phyloP scores from a whole-genome alignment of 2,329 filamentous ascomycete genomes.

The Pseudogymnoascus sp. region DNA sequence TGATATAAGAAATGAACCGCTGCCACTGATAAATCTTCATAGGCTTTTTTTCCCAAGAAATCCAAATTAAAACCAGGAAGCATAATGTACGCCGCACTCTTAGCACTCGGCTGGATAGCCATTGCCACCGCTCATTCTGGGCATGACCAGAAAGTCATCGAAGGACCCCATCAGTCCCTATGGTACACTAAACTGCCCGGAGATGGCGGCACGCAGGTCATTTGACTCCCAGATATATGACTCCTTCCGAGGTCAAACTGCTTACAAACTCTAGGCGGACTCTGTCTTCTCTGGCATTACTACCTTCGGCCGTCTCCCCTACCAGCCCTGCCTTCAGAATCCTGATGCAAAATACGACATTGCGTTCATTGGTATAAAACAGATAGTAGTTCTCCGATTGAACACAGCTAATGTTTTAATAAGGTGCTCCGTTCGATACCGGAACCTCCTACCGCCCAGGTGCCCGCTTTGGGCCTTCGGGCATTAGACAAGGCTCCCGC shows the following conservation, averaged over 20 bases:
- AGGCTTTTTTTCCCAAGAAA: neutral
- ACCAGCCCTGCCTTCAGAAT: slow-evolving; percentile 67
- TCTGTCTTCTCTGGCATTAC: slow-evolving; percentile 84
- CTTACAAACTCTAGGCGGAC: slow-evolving; percentile 53
- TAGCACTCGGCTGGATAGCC: neutral
- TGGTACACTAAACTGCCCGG: slow-evolving; percentile 82
- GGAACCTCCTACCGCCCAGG: slow-evolving; percentile 79
- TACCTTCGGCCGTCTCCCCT: slow-evolving; percentile 73
- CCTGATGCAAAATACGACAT: slow-evolving; percentile 71
- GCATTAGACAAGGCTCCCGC: slow-evolving; percentile 79
- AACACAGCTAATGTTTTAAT: neutral
- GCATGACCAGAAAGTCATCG: slow-evolving; percentile 23
- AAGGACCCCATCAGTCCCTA: slow-evolving; percentile 63
- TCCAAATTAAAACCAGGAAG: neutral
- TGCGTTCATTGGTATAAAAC: slow-evolving; percentile 64
- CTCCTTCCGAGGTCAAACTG: slow-evolving; percentile 1
- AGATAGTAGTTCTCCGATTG: slow-evolving; percentile 12
- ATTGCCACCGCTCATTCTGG: neutral
- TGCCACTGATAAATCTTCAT: neutral
- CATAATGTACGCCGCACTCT: neutral
- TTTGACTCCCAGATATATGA: slow-evolving; percentile 17
- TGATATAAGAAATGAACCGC: neutral
- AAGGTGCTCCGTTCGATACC: slow-evolving; percentile 77
- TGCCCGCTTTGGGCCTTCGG: slow-evolving; percentile 75
- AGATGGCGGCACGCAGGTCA: slow-evolving; percentile 74